A percentile compares a stretch with the other conserved stretches of the same genome.
These are phyloP conservation scores for Phyllosticta ampelicida DNA, from an alignment of 2,329 filamentous ascomycete genomes.

Conservation along the genomic window DNA sequence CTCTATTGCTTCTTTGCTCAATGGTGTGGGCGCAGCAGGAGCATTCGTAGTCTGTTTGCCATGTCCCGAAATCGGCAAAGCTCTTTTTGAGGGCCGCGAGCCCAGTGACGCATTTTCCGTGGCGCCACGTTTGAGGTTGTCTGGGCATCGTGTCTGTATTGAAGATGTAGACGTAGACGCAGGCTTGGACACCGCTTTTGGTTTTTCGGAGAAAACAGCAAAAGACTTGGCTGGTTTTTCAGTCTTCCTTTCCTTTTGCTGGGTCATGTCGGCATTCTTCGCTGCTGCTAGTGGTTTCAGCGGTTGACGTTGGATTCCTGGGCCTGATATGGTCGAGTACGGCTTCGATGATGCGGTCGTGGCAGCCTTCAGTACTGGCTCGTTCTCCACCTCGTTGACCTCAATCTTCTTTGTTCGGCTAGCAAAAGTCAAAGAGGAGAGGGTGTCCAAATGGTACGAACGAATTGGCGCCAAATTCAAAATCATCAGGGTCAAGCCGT, in stretches of 20 bases:
- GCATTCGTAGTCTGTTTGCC: conserved; percentile 11
- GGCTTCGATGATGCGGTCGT: conserved; percentile 10
- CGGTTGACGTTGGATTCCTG: conserved; percentile 24
- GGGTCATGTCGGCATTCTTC: conserved; percentile 59
- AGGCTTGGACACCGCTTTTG: conserved; percentile 11
- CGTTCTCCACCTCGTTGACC: conserved; percentile 89
- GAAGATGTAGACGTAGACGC: background rate
- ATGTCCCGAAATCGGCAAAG: conserved; percentile 15
- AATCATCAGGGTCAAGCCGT: conserved; percentile 93
- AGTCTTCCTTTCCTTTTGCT: conserved; percentile 41
- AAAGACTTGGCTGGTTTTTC: conserved; percentile 75
- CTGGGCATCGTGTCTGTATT: conserved; percentile 19
- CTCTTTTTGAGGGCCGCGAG: conserved; percentile 23
- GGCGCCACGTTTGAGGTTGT: conserved; percentile 36
- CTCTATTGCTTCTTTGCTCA: conserved; percentile 63
- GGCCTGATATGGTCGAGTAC: conserved; percentile 18
- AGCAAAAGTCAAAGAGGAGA: conserved; percentile 89
- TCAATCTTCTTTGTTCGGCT: conserved; percentile 95
- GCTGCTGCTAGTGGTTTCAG: conserved; percentile 32
- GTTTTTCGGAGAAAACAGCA: conserved; percentile 71
- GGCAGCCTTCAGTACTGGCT: conserved; percentile 57
- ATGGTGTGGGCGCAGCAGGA: conserved; percentile 15
- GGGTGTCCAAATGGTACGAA: conserved; percentile 85
- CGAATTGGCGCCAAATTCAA: conserved; percentile 85
- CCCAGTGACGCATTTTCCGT: conserved; percentile 22